phyloP scores from a whole-genome alignment of 148 eudicot genomes.

The Rhododendron molle region DNA sequence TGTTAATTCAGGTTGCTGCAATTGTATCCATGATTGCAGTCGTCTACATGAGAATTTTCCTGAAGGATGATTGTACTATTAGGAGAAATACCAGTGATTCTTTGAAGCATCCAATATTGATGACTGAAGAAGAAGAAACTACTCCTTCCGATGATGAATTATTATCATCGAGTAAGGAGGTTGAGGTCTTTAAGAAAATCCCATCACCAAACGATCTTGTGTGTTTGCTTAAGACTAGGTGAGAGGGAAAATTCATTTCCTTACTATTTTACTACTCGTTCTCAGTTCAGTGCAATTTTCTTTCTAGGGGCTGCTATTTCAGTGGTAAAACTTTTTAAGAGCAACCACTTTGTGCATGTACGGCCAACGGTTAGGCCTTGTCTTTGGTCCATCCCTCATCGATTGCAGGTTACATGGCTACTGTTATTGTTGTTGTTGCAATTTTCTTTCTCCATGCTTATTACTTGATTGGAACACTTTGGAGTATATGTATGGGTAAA shows the following conservation, averaged over 20 bases:
- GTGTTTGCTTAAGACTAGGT: slow-evolving; percentile 57
- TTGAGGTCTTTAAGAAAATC: slow-evolving; percentile 27
- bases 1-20: slow-evolving; percentile 46
- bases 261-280: background rate
- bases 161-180: slow-evolving; percentile 13
- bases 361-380: background rate
- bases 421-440: background rate
- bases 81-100: background rate
- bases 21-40: slow-evolving; percentile 50
- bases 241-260: background rate
- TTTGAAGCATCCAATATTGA: slow-evolving; percentile 31
- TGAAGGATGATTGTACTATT: slow-evolving; percentile 33
- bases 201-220: slow-evolving; percentile 40
- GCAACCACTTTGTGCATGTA: background rate
- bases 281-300: background rate
- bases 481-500: background rate
- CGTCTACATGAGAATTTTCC: slow-evolving; percentile 67
- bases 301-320: background rate
- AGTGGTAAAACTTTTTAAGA: background rate
- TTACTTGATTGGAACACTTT: background rate
- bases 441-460: background rate
- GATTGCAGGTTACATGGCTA: background rate
- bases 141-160: slow-evolving; percentile 3
- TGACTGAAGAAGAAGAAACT: background rate
- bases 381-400: background rate